Evolutionary conservation across 179 eudicot genomes (phyloP).

Genomic region (Silene noctiflora): DNA sequence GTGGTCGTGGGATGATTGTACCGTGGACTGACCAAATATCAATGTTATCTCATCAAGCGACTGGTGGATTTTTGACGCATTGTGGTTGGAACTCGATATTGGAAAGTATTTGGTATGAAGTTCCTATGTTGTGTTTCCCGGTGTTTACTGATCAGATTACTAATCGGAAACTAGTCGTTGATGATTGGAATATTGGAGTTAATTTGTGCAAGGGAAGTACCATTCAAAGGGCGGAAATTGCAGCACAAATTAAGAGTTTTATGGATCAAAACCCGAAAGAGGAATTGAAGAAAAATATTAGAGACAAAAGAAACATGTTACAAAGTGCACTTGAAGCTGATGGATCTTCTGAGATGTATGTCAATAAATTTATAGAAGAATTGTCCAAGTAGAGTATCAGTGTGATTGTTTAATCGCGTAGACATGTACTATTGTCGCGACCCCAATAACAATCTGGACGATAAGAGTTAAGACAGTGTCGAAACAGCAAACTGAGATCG

Average conservation of each 20-base stretch:
- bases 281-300: slow-evolving; percentile 29
- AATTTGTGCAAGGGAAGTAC: slow-evolving; percentile 31
- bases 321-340: slow-evolving; percentile 29
- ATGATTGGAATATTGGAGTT: slow-evolving; percentile 44
- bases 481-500: too few relatives aligned
- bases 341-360: slow-evolving; percentile 45
- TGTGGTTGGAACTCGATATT: slow-evolving; percentile 49
- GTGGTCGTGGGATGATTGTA: slow-evolving; percentile 37
- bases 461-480: too few relatives aligned
- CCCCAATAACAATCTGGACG: too few relatives aligned
- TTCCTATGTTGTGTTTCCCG: slow-evolving; percentile 42
- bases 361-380: slow-evolving; percentile 24
- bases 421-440: too few relatives aligned
- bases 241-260: slow-evolving; percentile 26
- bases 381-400: background rate
- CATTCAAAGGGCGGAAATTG: slow-evolving; percentile 33
- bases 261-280: slow-evolving; percentile 27
- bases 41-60: slow-evolving; percentile 27
- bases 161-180: slow-evolving; percentile 40
- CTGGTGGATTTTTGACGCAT: slow-evolving; percentile 41
- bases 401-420: too few relatives aligned
- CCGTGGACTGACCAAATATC: slow-evolving; percentile 36
- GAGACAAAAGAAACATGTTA: slow-evolving; percentile 26
- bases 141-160: slow-evolving; percentile 40
- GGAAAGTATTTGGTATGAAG: slow-evolving; percentile 36